A percentile compares a stretch with the other conserved stretches of the same genome.
Evolutionary conservation across 2,329 filamentous ascomycete species (phyloP).

Genomic region (Leptographium wingfieldii): DNA sequence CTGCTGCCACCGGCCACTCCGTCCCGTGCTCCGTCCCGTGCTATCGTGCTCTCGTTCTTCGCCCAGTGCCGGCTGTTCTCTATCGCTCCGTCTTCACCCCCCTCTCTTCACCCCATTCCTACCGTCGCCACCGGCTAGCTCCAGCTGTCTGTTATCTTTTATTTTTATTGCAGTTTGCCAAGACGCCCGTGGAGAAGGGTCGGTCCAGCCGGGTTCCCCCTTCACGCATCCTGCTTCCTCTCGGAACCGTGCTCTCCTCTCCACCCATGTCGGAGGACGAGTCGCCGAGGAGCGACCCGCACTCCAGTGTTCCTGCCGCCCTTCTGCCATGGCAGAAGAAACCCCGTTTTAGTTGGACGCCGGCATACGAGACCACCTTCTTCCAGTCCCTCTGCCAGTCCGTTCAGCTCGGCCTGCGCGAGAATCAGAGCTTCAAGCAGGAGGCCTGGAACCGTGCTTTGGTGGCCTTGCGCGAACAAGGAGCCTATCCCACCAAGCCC

Average conservation of each 20-base stretch:
- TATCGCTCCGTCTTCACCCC: not conserved
- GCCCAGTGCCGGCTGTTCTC: not conserved
- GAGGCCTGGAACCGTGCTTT: slow-evolving; percentile 48
- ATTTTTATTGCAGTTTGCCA: not conserved
- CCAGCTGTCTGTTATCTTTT: not conserved
- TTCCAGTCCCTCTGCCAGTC: slow-evolving; percentile 48
- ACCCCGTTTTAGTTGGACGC: slow-evolving; percentile 48
- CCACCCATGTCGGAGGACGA: slow-evolving; percentile 22
- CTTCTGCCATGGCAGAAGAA: slow-evolving; percentile 16
- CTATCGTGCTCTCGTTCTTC: not conserved
- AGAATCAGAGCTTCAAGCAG: slow-evolving; percentile 42
- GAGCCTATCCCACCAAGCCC: slow-evolving; percentile 45
- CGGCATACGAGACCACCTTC: slow-evolving; percentile 46
- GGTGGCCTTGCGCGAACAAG: slow-evolving; percentile 40
- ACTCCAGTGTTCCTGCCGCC: slow-evolving; percentile 6
- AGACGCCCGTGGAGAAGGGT: not conserved
- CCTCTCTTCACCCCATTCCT: not conserved
- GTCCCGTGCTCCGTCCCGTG: not conserved
- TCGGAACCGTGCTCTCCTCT: not conserved
- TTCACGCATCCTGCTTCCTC: not conserved
- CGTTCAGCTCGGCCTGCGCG: slow-evolving; percentile 39
- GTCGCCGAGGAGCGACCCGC: slow-evolving; percentile 9
- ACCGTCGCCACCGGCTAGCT: not conserved
- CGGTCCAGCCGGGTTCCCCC: not conserved
- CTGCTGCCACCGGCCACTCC: not conserved